phyloP scores from a whole-genome alignment of 768 basidiomycete genomes.

The Termitomyces sp. region DNA sequence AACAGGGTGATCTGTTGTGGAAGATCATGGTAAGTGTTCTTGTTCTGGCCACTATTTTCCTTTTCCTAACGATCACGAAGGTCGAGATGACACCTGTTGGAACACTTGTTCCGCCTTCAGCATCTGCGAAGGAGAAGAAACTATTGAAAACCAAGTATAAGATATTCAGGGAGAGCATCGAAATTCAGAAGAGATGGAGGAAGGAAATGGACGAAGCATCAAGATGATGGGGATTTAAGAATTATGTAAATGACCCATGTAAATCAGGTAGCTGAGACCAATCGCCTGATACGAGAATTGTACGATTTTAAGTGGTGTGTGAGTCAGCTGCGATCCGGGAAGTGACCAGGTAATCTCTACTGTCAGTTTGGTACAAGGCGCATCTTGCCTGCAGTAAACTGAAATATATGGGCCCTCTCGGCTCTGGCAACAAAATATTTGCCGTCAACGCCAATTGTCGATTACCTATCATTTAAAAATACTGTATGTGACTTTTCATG shows the following conservation, averaged over 20 bases:
- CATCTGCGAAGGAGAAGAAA: slow-evolving; percentile 60
- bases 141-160: slow-evolving; percentile 89
- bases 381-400: too few relatives aligned
- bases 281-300: background rate
- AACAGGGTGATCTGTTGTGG: slow-evolving; percentile 75
- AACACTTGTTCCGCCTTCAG: slow-evolving; percentile 61
- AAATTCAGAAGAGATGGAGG: slow-evolving; percentile 88
- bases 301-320: too few relatives aligned
- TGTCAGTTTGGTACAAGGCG: too few relatives aligned
- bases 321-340: too few relatives aligned
- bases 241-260: background rate
- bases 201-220: slow-evolving; percentile 65
- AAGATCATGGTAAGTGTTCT: slow-evolving; percentile 72
- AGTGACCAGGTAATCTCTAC: too few relatives aligned
- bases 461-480: too few relatives aligned
- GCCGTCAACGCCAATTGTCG: too few relatives aligned
- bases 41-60: background rate
- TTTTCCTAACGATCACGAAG: slow-evolving; percentile 50
- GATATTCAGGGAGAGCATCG: slow-evolving; percentile 86
- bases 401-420: too few relatives aligned
- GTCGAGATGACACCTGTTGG: slow-evolving; percentile 92
- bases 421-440: too few relatives aligned
- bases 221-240: background rate
- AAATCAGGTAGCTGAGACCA: background rate
- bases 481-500: too few relatives aligned